Conservation (phyloP, 2,329 filamentous ascomycete genomes). For the Pseudophaeomoniella oleicola region DNA sequence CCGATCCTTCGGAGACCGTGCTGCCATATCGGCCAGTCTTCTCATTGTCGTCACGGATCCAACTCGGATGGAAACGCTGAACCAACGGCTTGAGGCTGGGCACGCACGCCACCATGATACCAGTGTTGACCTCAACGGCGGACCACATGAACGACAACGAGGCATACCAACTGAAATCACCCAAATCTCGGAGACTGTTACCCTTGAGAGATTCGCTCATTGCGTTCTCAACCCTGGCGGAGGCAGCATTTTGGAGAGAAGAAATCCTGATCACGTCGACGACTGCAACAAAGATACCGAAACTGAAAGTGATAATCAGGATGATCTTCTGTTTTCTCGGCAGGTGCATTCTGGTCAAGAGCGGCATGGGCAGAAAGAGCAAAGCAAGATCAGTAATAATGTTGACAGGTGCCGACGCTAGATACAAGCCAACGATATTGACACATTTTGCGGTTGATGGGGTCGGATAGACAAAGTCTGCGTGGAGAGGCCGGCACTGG, state of each 20-base stretch:
- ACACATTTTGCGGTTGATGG: conserved; percentile 37
- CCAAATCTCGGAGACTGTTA: conserved; percentile 13
- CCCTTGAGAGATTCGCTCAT: conserved; percentile 12
- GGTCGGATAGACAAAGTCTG: conserved; percentile 45
- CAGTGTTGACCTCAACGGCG: conserved; percentile 77
- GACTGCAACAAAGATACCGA: conserved; percentile 75
- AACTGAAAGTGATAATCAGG: conserved; percentile 68
- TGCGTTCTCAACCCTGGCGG: conserved; percentile 28
- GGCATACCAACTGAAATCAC: conserved; percentile 55
- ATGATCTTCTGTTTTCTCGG: conserved; percentile 79
- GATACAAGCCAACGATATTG: conserved; percentile 49
- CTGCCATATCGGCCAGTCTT: conserved; percentile 14
- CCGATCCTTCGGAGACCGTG: conserved; percentile 6
- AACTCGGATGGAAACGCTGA: conserved; percentile 42
- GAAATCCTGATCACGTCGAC: conserved; percentile 84
- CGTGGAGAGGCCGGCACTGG: conserved; percentile 63
- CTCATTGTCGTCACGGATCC: conserved; percentile 33
- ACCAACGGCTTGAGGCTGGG: conserved; percentile 80
- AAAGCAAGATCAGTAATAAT: conserved; percentile 84
- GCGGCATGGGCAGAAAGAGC: conserved; percentile 73
- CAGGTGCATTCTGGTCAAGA: conserved; percentile 72
- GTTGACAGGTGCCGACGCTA: conserved; percentile 73
- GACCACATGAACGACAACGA: conserved; percentile 88
- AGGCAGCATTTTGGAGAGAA: conserved; percentile 63
- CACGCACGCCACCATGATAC: conserved; percentile 83